Evolutionary conservation across 1,284 basidiomycete species (phyloP).

Genomic region (Amylostereum areolatum): DNA sequence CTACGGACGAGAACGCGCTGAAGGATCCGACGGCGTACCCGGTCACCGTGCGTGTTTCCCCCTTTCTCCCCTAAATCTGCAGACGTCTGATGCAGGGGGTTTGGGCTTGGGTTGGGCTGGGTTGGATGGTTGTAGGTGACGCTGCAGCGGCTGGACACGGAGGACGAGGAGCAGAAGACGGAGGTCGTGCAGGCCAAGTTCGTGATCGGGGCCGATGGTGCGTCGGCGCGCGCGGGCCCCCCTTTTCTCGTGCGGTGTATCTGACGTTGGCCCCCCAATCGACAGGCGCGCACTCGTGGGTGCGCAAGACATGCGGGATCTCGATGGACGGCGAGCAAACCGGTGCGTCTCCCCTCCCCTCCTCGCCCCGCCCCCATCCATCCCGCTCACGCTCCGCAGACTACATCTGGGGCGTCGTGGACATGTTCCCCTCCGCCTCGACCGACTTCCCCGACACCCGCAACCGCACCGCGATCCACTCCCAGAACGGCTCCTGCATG

Average conservation of each 20-base stretch:
- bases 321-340: slow-evolving; percentile 76
- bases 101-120: no score
- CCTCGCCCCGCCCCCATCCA: neutral
- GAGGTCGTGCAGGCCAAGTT: slow-evolving; percentile 50
- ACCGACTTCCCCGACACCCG: slow-evolving; percentile 83
- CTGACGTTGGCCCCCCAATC: no score
- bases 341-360: slow-evolving; percentile 24
- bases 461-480: slow-evolving; percentile 58
- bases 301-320: slow-evolving; percentile 62
- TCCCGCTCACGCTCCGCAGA: slow-evolving; percentile 28
- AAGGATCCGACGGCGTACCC: slow-evolving; percentile 43
- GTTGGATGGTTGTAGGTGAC: slow-evolving; percentile 32
- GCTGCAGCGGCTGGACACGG: slow-evolving; percentile 24
- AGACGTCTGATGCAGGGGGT: no score
- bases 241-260: neutral
- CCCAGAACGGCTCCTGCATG: slow-evolving; percentile 51
- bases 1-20: slow-evolving; percentile 33
- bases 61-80: slow-evolving; percentile 11
- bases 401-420: slow-evolving; percentile 76
- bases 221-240: neutral
- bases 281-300: slow-evolving; percentile 79
- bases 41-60: slow-evolving; percentile 39
- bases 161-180: slow-evolving; percentile 22
- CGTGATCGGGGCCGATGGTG: slow-evolving; percentile 51
- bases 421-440: slow-evolving; percentile 47